Conservation (phyloP, 768 basidiomycete genomes). For the Saitozyma sp. region DNA sequence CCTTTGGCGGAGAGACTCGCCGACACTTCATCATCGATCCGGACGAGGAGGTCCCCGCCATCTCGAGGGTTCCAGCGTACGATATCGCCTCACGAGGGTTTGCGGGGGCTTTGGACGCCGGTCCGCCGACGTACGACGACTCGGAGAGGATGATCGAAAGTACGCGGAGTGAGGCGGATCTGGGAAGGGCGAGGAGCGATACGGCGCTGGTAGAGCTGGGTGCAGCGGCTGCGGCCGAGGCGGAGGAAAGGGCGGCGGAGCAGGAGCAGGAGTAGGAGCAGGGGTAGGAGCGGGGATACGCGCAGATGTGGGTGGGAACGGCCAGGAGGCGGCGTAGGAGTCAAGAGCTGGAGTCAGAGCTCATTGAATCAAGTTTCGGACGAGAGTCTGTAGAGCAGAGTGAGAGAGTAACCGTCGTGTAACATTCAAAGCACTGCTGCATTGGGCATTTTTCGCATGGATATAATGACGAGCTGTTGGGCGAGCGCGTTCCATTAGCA, state of each 20-base stretch:
- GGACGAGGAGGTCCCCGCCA: constrained; percentile 52
- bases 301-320: neutral
- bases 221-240: constrained; percentile 24
- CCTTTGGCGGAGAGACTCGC: constrained; percentile 4
- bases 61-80: constrained; percentile 81
- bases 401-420: no score
- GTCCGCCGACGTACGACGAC: constrained; percentile 86
- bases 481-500: no score
- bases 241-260: constrained; percentile 27
- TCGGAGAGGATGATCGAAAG: constrained; percentile 51
- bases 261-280: neutral
- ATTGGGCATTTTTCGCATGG: no score
- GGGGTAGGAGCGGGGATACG: neutral
- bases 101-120: constrained; percentile 78
- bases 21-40: neutral
- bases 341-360: no score
- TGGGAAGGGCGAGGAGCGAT: constrained; percentile 34
- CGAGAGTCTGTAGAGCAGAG: no score
- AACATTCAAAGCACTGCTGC: no score
- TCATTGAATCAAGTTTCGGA: no score
- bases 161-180: constrained; percentile 5
- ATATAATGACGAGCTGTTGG: no score
- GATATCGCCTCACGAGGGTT: constrained; percentile 79
- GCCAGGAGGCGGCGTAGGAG: neutral
- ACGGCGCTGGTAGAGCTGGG: constrained; percentile 40